These are phyloP conservation scores for Colletotrichum caudatum DNA, from an alignment of 2,329 filamentous ascomycete genomes.

Conservation along the genomic window DNA sequence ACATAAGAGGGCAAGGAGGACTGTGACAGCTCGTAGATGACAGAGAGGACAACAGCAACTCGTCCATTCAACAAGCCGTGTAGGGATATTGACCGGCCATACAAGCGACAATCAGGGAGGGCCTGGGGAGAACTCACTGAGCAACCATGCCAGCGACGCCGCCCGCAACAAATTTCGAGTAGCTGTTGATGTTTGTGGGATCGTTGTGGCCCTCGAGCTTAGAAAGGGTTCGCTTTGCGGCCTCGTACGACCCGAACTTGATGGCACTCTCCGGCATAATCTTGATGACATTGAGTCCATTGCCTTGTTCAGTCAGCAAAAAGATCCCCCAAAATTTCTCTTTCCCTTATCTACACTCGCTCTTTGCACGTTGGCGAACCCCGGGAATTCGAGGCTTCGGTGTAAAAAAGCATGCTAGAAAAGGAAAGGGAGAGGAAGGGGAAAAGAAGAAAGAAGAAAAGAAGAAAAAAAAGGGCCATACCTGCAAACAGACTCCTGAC, in stretches of 20 bases:
- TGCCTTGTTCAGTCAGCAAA: constrained; percentile 64
- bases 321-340: background rate
- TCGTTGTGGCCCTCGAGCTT: constrained; percentile 90
- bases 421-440: background rate
- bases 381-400: background rate
- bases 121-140: constrained; percentile 68
- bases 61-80: background rate
- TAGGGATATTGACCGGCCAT: background rate
- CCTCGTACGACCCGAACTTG: constrained; percentile 98
- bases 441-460: background rate
- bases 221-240: constrained; percentile 88
- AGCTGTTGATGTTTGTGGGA: constrained; percentile 80
- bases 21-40: background rate
- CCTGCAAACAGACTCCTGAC: constrained; percentile 92
- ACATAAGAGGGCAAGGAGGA: background rate
- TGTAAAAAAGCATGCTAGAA: background rate
- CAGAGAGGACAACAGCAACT: too few relatives aligned
- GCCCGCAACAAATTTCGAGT: constrained; percentile 91
- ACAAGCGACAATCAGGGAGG: background rate
- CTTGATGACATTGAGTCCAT: constrained; percentile 95
- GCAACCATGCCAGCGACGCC: constrained; percentile 94
- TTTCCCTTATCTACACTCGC: background rate
- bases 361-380: background rate
- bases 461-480: constrained; percentile 61
- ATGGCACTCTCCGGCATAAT: constrained; percentile 99